Evolutionary conservation across 169 alveolate genomes (phyloP).

Genomic region (Miamiensis avidus): DNA sequence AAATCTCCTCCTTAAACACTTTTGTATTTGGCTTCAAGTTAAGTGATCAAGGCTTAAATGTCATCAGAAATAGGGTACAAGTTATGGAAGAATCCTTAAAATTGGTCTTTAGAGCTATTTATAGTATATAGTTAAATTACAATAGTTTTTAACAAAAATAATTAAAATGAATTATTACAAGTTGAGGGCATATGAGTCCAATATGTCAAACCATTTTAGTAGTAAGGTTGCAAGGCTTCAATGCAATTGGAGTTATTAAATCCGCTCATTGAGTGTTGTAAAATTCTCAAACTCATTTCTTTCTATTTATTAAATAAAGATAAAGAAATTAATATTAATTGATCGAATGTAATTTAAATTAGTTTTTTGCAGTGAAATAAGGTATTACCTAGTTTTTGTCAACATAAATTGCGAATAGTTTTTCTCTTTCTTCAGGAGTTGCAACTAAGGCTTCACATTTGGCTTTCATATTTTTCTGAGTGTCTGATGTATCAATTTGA

Average conservation of each 20-base stretch:
- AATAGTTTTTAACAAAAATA: no score
- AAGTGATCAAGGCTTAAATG: neutral
- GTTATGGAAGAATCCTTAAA: neutral
- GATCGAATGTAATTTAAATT: neutral
- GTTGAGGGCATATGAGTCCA: neutral
- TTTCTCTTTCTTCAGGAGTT: conserved; percentile 42
- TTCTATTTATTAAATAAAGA: neutral
- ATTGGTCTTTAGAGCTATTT: neutral
- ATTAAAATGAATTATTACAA: neutral
- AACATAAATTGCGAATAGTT: neutral
- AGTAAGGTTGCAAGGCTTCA: neutral
- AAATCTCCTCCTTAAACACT: neutral
- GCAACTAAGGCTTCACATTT: conserved; percentile 44
- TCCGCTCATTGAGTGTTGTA: neutral
- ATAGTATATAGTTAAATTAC: no score
- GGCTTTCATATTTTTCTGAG: conserved; percentile 38
- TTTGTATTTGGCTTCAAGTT: neutral
- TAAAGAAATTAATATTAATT: no score
- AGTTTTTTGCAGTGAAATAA: neutral
- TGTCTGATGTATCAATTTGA: conserved; percentile 58
- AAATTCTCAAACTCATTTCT: neutral
- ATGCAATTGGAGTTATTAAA: neutral
- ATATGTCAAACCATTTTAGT: neutral
- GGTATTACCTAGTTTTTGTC: neutral
- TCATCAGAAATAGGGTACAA: neutral